Percentiles rank a stretch among this genome's conserved stretches.
These are phyloP conservation scores for Furculomyces boomerangus DNA, from an alignment of 371 early-diverging fungal species.

Conservation along the genomic window DNA sequence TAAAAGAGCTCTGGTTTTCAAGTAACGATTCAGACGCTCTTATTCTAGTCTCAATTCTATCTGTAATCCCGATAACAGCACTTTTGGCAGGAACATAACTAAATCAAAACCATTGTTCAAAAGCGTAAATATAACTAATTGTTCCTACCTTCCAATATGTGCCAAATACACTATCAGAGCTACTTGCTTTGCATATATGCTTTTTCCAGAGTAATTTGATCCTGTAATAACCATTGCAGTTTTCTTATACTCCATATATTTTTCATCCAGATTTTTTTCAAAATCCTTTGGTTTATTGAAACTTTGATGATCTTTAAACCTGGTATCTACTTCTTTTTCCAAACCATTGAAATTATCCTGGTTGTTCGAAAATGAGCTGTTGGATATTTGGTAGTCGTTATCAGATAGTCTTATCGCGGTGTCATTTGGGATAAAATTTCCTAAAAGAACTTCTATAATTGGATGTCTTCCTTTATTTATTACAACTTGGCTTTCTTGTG, in stretches of 20 bases:
- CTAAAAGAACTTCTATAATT: neutral
- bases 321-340: too few species aligned
- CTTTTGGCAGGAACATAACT: constrained; percentile 8
- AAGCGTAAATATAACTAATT: neutral
- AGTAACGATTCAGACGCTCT: constrained; percentile 10
- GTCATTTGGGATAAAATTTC: constrained; percentile 2
- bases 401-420: neutral
- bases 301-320: too few species aligned
- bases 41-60: constrained; percentile 16
- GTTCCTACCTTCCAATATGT: constrained; percentile 10
- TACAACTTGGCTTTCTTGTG: neutral
- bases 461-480: constrained; percentile 1
- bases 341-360: too few species aligned
- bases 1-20: constrained; percentile 12
- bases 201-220: constrained; percentile 7
- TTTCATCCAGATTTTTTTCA: too few species aligned
- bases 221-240: constrained; percentile 2
- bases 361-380: too few species aligned
- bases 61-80: constrained; percentile 9
- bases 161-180: constrained; percentile 8
- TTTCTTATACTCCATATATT: neutral
- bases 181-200: constrained; percentile 5
- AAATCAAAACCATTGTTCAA: neutral
- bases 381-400: too few species aligned
- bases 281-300: too few species aligned